These are phyloP conservation scores for Pseudogymnoascus sp. DNA, from an alignment of 2,329 filamentous ascomycete genomes.

Conservation along the genomic window DNA sequence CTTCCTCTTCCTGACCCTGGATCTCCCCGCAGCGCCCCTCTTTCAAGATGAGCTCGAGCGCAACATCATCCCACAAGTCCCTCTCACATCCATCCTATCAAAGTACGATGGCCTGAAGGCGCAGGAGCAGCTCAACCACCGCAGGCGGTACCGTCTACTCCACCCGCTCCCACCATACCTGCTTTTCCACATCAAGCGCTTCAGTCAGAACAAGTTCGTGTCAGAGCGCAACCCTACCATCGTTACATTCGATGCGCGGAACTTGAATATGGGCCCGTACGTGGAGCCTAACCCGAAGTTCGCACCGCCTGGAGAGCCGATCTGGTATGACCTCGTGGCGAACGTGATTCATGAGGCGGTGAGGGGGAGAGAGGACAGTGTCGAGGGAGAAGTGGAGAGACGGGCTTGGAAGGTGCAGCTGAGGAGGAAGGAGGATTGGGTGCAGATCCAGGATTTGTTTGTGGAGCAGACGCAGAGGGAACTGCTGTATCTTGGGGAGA, in stretches of 20 bases:
- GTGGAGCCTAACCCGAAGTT: conserved; percentile 76
- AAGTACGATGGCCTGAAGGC: conserved; percentile 89
- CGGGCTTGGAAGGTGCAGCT: conserved; percentile 92
- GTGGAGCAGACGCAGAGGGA: conserved; percentile 86
- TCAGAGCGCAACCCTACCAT: conserved; percentile 95
- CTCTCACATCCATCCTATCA: conserved; percentile 71
- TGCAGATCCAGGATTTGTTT: conserved; percentile 87
- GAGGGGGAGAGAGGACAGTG: conserved; percentile 66
- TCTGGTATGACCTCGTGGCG: conserved; percentile 91
- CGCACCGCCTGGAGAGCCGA: conserved; percentile 68
- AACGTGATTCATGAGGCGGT: conserved; percentile 88
- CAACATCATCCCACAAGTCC: conserved; percentile 93
- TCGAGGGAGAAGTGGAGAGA: conserved; percentile 83
- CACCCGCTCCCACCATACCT: conserved; percentile 89
- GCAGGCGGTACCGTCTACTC: conserved; percentile 80
- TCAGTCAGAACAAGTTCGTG: conserved; percentile 94
- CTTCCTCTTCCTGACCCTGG: conserved; percentile 87
- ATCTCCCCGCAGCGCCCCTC: conserved; percentile 82
- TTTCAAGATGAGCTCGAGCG: conserved; percentile 92
- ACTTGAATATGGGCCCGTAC: conserved; percentile 81
- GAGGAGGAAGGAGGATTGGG: conserved; percentile 74
- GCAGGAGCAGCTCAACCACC: conserved; percentile 82
- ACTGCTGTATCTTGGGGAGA: conserved; percentile 85
- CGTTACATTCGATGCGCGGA: conserved; percentile 83
- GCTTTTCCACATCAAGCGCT: conserved; percentile 92